Base-by-base conservation (phyloP, 305 asterid species). In the Rubia balearica region DNA sequence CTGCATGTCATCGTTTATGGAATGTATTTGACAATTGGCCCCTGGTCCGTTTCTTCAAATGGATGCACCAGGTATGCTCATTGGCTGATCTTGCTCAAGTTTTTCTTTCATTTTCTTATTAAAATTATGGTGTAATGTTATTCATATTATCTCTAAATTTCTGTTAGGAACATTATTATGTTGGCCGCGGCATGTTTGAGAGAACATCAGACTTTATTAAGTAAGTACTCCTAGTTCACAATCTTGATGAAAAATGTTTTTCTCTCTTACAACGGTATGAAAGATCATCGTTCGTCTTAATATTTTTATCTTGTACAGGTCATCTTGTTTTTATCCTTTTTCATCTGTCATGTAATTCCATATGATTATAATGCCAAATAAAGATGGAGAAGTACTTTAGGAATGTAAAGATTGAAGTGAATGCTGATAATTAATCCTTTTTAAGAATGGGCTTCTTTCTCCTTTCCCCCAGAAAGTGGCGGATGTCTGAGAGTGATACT, bases 121-220 rank as follows among this genome's bases (percentile, higher is more conserved):
- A n/a, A 40, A 41, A 74, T 71, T 61, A 21, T 80, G 46, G 65
- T 71, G 65, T 70, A 69, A 57, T 55, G 6, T 42, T 62, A 56
- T 51, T 53, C 40, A 68, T 53, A 67, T 55, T 22, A 16, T 60
- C 38, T 38, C 13, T 76, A 14, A 8, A n/a, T n/a, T 57, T 68
- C 42, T 67, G 82, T 48, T 71, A 95, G 98, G 98, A 95, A 79
- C 96, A 94, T 77, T 90, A 89, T 85, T 94, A 88, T 82, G 97
- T 90, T 65, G 99, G 99, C 63, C 91, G 97, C 56, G 99, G 98
- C 86, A 88, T 95, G 99, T 89, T 88, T 62, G 99, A 95, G 84
- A 78, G 89, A 74, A 89, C 97, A 70, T 86, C 96, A 33, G 98
- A 90, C 84, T 90, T 86, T 84, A 77, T 88, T 65, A 91, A 88